Percentiles rank a stretch among this genome's conserved stretches.
phyloP scores from a whole-genome alignment of 2,329 filamentous ascomycete species.

The Epichloe glyceriae region DNA sequence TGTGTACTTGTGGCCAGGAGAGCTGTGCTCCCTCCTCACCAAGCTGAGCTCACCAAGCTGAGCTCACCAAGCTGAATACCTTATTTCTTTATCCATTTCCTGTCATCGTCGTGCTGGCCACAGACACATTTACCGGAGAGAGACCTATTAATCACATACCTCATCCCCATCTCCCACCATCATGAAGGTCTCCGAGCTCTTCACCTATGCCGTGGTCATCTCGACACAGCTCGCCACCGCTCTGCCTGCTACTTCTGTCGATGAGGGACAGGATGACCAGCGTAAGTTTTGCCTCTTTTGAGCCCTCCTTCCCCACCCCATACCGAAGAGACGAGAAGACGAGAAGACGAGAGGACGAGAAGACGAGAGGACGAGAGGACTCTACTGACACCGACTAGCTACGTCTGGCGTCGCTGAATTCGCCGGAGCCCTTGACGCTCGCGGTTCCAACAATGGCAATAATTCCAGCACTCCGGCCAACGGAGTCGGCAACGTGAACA shows the following conservation, averaged over 20 bases:
- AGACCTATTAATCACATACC: too few species aligned
- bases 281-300: neutral
- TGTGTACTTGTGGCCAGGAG: neutral
- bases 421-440: neutral
- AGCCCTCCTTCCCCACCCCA: neutral
- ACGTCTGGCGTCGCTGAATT: neutral
- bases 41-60: neutral
- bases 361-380: too few species aligned
- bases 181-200: constrained; percentile 4
- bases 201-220: constrained; percentile 1
- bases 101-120: too few species aligned
- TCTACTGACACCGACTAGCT: neutral
- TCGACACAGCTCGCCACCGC: neutral
- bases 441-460: neutral
- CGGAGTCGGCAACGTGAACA: neutral
- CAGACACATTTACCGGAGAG: too few species aligned
- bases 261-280: neutral
- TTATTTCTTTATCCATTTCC: neutral
- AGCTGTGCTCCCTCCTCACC: neutral
- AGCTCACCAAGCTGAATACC: neutral
- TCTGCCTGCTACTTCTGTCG: neutral
- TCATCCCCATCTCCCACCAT: neutral
- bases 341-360: too few species aligned
- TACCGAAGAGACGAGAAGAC: too few species aligned
- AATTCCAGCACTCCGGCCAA: neutral